These are phyloP conservation scores for Cladorrhinum samala DNA, from an alignment of 495 filamentous ascomycete species.

Conservation along the genomic window DNA sequence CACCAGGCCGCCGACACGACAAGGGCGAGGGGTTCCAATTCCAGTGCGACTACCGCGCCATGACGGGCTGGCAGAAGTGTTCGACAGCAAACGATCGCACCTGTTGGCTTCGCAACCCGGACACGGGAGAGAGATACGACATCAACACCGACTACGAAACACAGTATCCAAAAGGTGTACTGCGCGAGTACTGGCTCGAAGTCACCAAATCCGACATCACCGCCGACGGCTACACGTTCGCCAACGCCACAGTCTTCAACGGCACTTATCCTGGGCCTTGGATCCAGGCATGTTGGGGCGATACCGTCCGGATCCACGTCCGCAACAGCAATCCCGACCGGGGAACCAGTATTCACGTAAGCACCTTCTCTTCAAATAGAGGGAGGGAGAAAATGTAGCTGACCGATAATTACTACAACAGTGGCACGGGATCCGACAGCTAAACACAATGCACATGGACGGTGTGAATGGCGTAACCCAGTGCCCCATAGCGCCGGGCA, in stretches of 20 bases:
- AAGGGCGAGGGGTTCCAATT: background rate
- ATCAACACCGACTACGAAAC: constrained; percentile 2
- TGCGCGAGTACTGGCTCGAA: background rate
- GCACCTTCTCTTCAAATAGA: background rate
- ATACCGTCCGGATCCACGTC: constrained; percentile 50
- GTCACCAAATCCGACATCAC: constrained; percentile 1
- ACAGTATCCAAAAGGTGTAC: background rate
- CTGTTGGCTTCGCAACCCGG: background rate
- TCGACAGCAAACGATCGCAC: background rate
- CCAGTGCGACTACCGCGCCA: background rate
- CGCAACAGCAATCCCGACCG: constrained; percentile 24
- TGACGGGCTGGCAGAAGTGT: background rate
- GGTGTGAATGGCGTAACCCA: constrained; percentile 43
- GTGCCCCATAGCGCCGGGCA: constrained; percentile 44
- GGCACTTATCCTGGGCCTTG: constrained; percentile 42
- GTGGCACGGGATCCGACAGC: constrained; percentile 47
- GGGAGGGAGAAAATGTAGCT: too few relatives aligned
- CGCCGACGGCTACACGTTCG: constrained; percentile 2
- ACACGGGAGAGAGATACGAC: background rate
- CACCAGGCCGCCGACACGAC: background rate
- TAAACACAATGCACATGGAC: constrained; percentile 22
- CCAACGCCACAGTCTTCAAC: background rate
- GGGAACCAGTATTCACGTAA: constrained; percentile 38
- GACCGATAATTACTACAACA: background rate
- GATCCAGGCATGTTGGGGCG: constrained; percentile 53